Base-by-base conservation (phyloP, 2,329 filamentous ascomycete species). In the Sphaerulina musiva region DNA sequence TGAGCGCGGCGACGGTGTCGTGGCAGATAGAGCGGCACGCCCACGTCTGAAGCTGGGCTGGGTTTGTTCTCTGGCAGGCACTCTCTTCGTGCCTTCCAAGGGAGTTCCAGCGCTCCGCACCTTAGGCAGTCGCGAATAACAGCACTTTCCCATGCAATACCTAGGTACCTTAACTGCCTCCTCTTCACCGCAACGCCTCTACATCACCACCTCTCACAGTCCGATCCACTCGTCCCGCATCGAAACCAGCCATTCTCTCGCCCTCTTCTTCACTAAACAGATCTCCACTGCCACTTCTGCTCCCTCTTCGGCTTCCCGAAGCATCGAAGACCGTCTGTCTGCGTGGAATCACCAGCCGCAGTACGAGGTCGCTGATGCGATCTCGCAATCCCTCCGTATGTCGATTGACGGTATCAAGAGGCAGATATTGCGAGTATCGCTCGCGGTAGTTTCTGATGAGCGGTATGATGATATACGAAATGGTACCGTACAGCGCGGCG, bases 201-300 rank as follows among this genome's bases (percentile, higher is more conserved):
- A 62, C 57, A 49, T 60, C 51, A 46, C 70, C 58, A 17, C 71
- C 57, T 54, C 70, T 66, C 52, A 73, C 71, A 41, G 72, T 64
- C 6, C 69, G 68, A 61, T 71, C 71, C 48, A 72, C 59, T 46
- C 72, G 62, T 31, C 57, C 50, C 4, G 63, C 59, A 59, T 67
- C 66, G 51, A 76, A 76, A 11, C 74, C 74, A 3, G 76, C 69
- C 73, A 76, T 74, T 49, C 69, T 70, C 63, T 76, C 74, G 41
- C 74, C 72, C 59, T 76, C 73, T 53, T 72, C 73, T 34, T 73
- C 73, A 43, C 71, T 73, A 54, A 76, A 75, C 6, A 60, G 52
- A 23, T 49, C 61, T 42, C 32, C 53, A 40, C 57, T 64, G 31
- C 54, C 63, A 42, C 53, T 53, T 26, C 63, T 51, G 11, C 53